Percentiles rank a stretch among this genome's conserved stretches.
Evolutionary conservation across 192 early-diverging fungal species (phyloP).

Genomic region (Helicostylum pulchrum): DNA sequence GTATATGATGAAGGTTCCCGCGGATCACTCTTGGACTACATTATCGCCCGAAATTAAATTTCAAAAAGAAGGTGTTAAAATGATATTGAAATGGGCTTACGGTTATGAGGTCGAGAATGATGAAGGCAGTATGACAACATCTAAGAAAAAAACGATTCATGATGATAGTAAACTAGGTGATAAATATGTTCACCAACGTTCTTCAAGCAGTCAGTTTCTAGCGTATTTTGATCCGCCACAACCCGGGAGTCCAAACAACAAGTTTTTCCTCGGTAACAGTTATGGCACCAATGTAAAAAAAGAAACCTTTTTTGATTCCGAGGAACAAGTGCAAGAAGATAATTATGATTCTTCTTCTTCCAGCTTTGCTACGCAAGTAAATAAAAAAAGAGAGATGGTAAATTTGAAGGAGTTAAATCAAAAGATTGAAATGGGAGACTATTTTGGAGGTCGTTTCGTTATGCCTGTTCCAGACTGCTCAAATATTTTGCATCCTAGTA

Average conservation of each 20-base stretch:
- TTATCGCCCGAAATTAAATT: neutral
- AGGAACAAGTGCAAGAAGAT: neutral
- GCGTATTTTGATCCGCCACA: neutral
- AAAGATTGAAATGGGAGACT: conserved; percentile 12
- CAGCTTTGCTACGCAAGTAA: too few relatives aligned
- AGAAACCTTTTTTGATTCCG: neutral
- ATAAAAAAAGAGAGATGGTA: neutral
- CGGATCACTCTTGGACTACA: neutral
- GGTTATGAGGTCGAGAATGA: conserved; percentile 6
- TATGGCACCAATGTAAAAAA: neutral
- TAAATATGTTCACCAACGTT: conserved; percentile 1
- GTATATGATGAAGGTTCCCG: conserved; percentile 17
- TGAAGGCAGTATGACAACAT: conserved; percentile 1
- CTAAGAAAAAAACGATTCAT: neutral
- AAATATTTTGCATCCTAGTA: conserved; percentile 19
- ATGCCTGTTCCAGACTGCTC: conserved; percentile 29
- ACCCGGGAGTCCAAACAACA: neutral
- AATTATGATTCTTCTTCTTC: neutral
- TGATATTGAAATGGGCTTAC: conserved; percentile 24
- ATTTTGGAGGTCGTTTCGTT: conserved; percentile 24
- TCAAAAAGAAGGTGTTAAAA: conserved; percentile 6
- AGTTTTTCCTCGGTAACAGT: too few relatives aligned
- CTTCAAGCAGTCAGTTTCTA: neutral
- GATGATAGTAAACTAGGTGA: too few relatives aligned
- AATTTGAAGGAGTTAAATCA: conserved; percentile 27